phyloP scores from a whole-genome alignment of 2,329 filamentous ascomycete genomes.

The Tolypocladium inflatum region DNA sequence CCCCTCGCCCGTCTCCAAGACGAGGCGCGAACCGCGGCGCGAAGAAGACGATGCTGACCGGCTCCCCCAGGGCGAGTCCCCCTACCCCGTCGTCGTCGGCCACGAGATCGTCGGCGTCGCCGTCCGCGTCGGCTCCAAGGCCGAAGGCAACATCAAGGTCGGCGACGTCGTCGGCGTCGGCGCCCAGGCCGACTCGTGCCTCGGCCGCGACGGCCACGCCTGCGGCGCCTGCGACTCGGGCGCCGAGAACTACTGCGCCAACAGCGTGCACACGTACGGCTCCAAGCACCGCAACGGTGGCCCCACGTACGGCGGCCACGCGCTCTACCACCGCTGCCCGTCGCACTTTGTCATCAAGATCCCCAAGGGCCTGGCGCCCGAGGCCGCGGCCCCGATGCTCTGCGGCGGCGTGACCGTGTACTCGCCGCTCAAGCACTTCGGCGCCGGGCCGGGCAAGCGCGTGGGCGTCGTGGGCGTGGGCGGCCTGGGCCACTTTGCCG shows the following conservation, averaged over 20 bases:
- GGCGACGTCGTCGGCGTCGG: constrained; percentile 57
- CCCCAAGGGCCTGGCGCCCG: constrained; percentile 29
- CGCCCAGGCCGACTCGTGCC: constrained; percentile 48
- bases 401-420: constrained; percentile 64
- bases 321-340: constrained; percentile 22
- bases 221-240: constrained; percentile 32
- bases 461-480: constrained; percentile 61
- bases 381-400: constrained; percentile 51
- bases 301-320: constrained; percentile 39
- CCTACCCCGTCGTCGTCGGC: constrained; percentile 44
- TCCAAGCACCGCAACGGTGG: constrained; percentile 17
- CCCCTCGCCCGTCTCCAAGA: too few species aligned
- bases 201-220: constrained; percentile 20
- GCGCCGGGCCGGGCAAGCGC: constrained; percentile 55
- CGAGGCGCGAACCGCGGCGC: too few species aligned
- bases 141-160: constrained; percentile 37
- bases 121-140: constrained; percentile 41
- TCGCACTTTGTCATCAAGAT: constrained; percentile 41
- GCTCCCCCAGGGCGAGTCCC: constrained; percentile 1
- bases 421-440: constrained; percentile 51
- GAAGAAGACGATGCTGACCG: too few species aligned
- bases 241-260: constrained; percentile 31
- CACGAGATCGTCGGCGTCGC: constrained; percentile 57
- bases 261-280: constrained; percentile 43
- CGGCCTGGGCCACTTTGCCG: constrained; percentile 59